Evolutionary conservation across 352 stramenopile species (phyloP), one percentile per base, ranked within the genome.

Genomic region (Globisporangium uncinulatum): DNA sequence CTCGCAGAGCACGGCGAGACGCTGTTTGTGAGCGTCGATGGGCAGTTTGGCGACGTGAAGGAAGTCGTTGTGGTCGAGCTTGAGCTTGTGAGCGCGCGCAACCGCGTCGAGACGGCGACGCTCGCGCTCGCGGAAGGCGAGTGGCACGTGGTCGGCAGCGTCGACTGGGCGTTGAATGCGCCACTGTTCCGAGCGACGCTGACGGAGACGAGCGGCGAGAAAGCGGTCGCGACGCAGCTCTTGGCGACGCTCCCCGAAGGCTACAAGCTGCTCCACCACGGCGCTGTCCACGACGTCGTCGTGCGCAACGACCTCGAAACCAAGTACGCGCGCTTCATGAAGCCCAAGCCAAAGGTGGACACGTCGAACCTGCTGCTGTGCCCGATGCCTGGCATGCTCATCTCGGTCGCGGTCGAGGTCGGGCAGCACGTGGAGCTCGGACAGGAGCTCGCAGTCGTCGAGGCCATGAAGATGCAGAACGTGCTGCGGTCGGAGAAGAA

Each of bases 381-480:
- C 62, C 96, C 96, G n/a, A 99, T 99, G 95, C 96, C 96, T 24
- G 95, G 95, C 11, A 94, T 92, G 60, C 71, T 98, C 14, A 70
- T 96, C 31, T 93, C 80, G 6, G 66, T 96, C 14, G 74, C 74
- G 10, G 89, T 97, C 1, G 56, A 87, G 53, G 79, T 88, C 36
- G 95, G 94, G n/a, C 76, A 98, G 57, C 48, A 86, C n/a, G 94
- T 98, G 9, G 87, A 98, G 70, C 68, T 88, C 14, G 95, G 93
- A 36, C 89, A 99, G 69, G 87, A 97, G 49, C 71, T 99, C 9
- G 95, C 90, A 47, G 85, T 99, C 29, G 88, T 99, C 20, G 95
- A 99, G 69, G 96, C 96, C 15, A 99, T 99, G 96, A 99, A 99
- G 73, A 99, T 99, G 96, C 94, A 98, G 76, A 99, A 99, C 69